These are phyloP conservation scores for Geotrichum restrictum DNA, from an alignment of 1,139 yeast genomes.

Conservation along the genomic window DNA sequence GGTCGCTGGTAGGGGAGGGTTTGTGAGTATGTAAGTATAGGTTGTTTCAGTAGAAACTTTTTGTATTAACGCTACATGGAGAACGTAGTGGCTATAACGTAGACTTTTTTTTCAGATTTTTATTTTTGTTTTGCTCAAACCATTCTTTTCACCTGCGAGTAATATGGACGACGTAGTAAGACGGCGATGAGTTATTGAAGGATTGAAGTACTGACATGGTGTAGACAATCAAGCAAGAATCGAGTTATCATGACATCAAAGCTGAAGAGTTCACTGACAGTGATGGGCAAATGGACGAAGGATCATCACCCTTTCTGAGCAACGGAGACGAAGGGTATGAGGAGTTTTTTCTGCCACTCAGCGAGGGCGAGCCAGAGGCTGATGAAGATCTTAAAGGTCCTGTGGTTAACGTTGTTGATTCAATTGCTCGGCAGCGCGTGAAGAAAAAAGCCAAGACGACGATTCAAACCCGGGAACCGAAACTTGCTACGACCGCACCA, in stretches of 20 bases:
- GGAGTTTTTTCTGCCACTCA: background rate
- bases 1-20: slow-evolving; percentile 13
- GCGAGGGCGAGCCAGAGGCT: background rate
- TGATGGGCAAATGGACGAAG: background rate
- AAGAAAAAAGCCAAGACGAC: background rate
- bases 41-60: background rate
- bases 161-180: background rate
- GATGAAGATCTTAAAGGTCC: background rate
- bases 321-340: background rate
- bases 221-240: slow-evolving; percentile 4
- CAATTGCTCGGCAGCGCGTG: background rate
- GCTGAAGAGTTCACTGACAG: background rate
- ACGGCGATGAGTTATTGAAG: no score
- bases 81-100: background rate
- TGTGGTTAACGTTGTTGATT: background rate
- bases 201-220: background rate
- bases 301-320: background rate
- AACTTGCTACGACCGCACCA: background rate
- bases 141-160: background rate
- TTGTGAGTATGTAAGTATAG: background rate
- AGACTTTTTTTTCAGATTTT: background rate
- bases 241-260: background rate
- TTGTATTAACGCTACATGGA: background rate
- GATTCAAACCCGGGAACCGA: background rate
- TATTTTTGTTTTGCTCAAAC: background rate